A percentile compares a stretch with the other conserved stretches of the same genome.
These are phyloP conservation scores for Candida railenensis DNA, from an alignment of 805 yeast genomes.

Conservation along the genomic window DNA sequence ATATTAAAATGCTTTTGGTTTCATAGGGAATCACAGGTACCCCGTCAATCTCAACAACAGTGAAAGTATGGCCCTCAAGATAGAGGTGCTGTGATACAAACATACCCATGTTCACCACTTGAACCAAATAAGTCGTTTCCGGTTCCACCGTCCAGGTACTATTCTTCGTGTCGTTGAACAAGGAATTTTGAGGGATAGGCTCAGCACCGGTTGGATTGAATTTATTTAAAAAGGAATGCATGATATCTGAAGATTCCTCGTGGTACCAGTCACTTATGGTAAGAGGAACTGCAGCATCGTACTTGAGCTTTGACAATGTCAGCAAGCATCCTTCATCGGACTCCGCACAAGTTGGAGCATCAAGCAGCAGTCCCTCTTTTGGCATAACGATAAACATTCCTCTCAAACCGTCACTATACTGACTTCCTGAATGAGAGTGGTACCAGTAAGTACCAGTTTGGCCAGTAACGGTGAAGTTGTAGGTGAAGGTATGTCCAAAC, in stretches of 20 bases:
- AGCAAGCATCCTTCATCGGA: constrained; percentile 20
- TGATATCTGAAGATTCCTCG: constrained; percentile 49
- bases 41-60: constrained; percentile 92
- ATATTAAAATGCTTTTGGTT: constrained; percentile 71
- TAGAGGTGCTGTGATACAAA: constrained; percentile 87
- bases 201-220: constrained; percentile 98
- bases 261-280: constrained; percentile 90
- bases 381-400: constrained; percentile 62
- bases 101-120: constrained; percentile 85
- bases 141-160: constrained; percentile 80
- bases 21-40: constrained; percentile 72
- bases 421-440: constrained; percentile 76
- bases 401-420: constrained; percentile 76
- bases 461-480: constrained; percentile 36
- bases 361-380: neutral
- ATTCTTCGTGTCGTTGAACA: constrained; percentile 80
- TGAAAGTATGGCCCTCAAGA: constrained; percentile 84
- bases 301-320: constrained; percentile 43
- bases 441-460: constrained; percentile 58
- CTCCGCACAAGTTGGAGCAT: neutral
- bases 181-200: constrained; percentile 83
- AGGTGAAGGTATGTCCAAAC: constrained; percentile 36
- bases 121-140: constrained; percentile 76
- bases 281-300: constrained; percentile 74
- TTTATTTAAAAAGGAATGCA: constrained; percentile 57